These are phyloP conservation scores for Chlorella sorokiniana DNA, from an alignment of 139 green algal genomes.

Conservation along the genomic window DNA sequence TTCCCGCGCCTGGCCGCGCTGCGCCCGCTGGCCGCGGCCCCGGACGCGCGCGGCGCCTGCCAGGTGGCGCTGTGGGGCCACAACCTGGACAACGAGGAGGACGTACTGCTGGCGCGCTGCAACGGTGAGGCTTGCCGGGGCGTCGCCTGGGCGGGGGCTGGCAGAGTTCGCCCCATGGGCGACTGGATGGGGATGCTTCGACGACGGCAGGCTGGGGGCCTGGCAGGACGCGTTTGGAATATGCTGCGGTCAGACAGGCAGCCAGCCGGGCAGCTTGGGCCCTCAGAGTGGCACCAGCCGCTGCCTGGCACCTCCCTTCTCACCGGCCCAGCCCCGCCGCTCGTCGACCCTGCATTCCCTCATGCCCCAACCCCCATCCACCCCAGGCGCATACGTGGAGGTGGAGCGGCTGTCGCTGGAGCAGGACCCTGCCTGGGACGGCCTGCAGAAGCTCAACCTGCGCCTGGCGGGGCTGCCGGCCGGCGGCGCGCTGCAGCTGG, in stretches of 20 bases:
- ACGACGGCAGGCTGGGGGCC: too few relatives aligned
- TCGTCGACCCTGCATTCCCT: neutral
- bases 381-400: constrained; percentile 40
- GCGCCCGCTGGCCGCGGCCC: constrained; percentile 30
- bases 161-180: too few relatives aligned
- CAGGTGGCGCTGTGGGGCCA: constrained; percentile 38
- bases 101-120: constrained; percentile 43
- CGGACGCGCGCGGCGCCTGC: neutral
- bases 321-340: neutral
- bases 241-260: too few relatives aligned
- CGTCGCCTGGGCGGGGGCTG: too few relatives aligned
- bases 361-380: neutral
- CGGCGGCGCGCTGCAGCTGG: constrained; percentile 45
- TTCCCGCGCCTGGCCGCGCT: constrained; percentile 48
- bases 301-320: too few relatives aligned
- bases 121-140: constrained; percentile 29
- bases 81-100: constrained; percentile 42
- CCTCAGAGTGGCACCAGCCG: too few relatives aligned
- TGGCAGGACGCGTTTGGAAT: too few relatives aligned
- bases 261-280: too few relatives aligned
- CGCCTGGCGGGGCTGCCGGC: constrained; percentile 3
- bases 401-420: constrained; percentile 31
- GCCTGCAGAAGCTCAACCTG: constrained; percentile 38
- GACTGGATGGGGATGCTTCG: too few relatives aligned
- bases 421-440: neutral